Evolutionary conservation across 2,329 filamentous ascomycete genomes (phyloP).

Genomic region (Penicillium sp.): DNA sequence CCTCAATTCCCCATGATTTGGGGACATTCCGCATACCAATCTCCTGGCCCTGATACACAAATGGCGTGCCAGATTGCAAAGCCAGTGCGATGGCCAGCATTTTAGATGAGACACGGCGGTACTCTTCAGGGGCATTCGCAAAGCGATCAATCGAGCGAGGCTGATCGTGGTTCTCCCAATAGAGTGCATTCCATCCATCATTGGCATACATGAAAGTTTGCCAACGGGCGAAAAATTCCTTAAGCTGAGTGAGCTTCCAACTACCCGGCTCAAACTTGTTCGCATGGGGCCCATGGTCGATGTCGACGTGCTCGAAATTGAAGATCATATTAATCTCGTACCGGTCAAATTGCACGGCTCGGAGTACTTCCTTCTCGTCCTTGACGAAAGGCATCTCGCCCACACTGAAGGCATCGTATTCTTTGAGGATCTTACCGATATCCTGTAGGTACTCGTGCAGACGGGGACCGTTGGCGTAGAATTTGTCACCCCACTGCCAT

Average conservation of each 20-base stretch:
- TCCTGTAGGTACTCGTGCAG: slow-evolving; percentile 63
- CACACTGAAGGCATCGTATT: slow-evolving; percentile 64
- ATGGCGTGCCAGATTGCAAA: slow-evolving; percentile 65
- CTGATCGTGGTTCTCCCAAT: slow-evolving; percentile 70
- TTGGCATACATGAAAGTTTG: slow-evolving; percentile 63
- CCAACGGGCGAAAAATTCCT: slow-evolving; percentile 60
- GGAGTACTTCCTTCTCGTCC: slow-evolving; percentile 55
- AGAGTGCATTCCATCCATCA: slow-evolving; percentile 68
- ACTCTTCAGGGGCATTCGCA: slow-evolving; percentile 54
- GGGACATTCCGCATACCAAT: slow-evolving; percentile 70
- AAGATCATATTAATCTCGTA: slow-evolving; percentile 73
- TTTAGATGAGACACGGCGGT: slow-evolving; percentile 59
- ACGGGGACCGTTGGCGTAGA: slow-evolving; percentile 62
- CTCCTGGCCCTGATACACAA: slow-evolving; percentile 73
- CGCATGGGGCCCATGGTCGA: slow-evolving; percentile 55
- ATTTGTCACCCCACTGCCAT: slow-evolving; percentile 43
- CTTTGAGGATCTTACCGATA: slow-evolving; percentile 57
- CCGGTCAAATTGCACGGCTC: slow-evolving; percentile 59
- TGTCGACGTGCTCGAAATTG: slow-evolving; percentile 70
- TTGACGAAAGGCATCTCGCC: slow-evolving; percentile 63
- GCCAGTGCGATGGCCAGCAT: slow-evolving; percentile 63
- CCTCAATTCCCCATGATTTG: slow-evolving; percentile 61
- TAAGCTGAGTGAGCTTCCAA: slow-evolving; percentile 58
- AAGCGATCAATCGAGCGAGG: slow-evolving; percentile 64
- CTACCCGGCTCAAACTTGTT: slow-evolving; percentile 53